These are phyloP conservation scores for Penicillium goetzii DNA, from an alignment of 495 filamentous ascomycete species.

Conservation along the genomic window DNA sequence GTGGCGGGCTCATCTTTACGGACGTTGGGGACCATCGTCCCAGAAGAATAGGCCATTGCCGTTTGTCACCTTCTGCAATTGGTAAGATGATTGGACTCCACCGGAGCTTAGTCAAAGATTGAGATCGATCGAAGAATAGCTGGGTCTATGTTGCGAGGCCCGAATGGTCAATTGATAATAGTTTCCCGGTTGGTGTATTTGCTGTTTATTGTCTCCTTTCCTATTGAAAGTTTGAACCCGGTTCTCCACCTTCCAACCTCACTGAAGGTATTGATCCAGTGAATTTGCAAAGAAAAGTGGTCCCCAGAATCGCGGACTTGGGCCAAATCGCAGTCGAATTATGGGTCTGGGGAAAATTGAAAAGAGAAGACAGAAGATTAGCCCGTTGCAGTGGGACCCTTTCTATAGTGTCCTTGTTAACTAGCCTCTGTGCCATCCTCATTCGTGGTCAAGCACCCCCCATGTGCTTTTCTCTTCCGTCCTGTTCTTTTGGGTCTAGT, in stretches of 20 bases:
- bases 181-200: background rate
- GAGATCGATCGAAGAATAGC: background rate
- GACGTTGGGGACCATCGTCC: background rate
- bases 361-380: background rate
- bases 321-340: background rate
- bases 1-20: background rate
- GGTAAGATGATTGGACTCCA: background rate
- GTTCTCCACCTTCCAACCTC: background rate
- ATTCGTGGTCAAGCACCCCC: background rate
- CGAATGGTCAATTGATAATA: background rate
- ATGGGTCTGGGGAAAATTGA: conserved; percentile 5
- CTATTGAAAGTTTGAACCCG: background rate
- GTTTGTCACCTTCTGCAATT: background rate
- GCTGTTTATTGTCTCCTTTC: background rate
- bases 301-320: background rate
- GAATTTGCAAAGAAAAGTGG: background rate
- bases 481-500: background rate
- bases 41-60: background rate
- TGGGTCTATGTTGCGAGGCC: background rate
- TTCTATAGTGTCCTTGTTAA: conserved; percentile 1
- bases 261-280: background rate
- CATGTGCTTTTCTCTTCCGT: background rate
- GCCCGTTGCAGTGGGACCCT: background rate
- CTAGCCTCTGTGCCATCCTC: background rate
- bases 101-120: background rate